A percentile compares a stretch with the other conserved stretches of the same genome.
phyloP scores from a whole-genome alignment of 208 protist species.

The Trypanosoma boissoni region DNA sequence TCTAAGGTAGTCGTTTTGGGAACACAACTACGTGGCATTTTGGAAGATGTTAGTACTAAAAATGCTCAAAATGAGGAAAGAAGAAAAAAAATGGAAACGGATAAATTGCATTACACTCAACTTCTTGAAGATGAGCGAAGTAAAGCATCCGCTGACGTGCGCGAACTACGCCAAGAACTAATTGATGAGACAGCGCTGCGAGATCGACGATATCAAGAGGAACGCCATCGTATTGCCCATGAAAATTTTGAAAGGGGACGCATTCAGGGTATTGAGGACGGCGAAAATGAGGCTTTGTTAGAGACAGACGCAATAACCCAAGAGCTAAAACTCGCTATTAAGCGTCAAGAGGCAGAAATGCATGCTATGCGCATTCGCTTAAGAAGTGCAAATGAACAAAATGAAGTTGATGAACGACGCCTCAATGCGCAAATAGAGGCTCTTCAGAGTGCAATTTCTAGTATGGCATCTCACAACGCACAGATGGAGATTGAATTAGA shows the following conservation, averaged over 20 bases:
- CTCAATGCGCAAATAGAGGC: slow-evolving; percentile 37
- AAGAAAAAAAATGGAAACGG: slow-evolving; percentile 57
- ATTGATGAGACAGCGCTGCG: slow-evolving; percentile 49
- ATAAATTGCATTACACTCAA: slow-evolving; percentile 53
- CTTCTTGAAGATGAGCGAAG: slow-evolving; percentile 65
- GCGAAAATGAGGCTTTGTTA: slow-evolving; percentile 35
- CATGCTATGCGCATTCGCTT: slow-evolving; percentile 51
- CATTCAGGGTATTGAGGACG: slow-evolving; percentile 57
- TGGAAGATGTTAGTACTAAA: slow-evolving; percentile 49
- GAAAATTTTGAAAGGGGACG: slow-evolving; percentile 62
- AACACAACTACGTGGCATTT: slow-evolving; percentile 36
- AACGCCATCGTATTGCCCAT: slow-evolving; percentile 38
- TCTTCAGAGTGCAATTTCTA: slow-evolving; percentile 20
- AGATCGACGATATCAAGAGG: slow-evolving; percentile 49
- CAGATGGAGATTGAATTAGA: slow-evolving; percentile 22
- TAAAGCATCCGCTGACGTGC: slow-evolving; percentile 49
- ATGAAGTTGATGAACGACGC: slow-evolving; percentile 33
- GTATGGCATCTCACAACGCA: slow-evolving; percentile 14
- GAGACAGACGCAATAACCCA: slow-evolving; percentile 49
- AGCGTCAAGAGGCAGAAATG: slow-evolving; percentile 47
- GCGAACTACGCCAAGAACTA: slow-evolving; percentile 62
- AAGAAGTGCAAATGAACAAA: slow-evolving; percentile 36
- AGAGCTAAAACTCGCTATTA: slow-evolving; percentile 41
- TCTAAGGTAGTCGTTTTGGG: slow-evolving; percentile 43
- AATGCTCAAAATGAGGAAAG: slow-evolving; percentile 51